Conservation (phyloP, 345 rosid species). For the Psidium friedrichsthalianum region DNA sequence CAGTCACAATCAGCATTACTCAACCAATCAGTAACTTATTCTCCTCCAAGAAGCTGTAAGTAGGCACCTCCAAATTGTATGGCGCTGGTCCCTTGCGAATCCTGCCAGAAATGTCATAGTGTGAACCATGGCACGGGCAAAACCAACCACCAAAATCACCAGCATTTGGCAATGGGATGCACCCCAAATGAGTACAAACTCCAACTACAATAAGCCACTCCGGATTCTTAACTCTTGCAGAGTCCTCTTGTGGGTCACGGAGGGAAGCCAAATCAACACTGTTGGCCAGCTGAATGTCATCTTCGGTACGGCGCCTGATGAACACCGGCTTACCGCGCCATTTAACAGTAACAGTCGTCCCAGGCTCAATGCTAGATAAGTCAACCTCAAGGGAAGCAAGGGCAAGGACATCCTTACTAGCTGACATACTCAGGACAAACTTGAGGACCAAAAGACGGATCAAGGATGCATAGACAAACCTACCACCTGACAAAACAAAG, state of each 20-base stretch:
- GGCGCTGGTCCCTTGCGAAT: conserved; percentile 64
- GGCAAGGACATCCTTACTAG: conserved; percentile 58
- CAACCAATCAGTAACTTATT: conserved; percentile 42
- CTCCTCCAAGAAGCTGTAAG: conserved; percentile 50
- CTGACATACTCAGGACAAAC: conserved; percentile 61
- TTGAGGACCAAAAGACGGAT: conserved; percentile 50
- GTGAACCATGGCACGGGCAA: conserved; percentile 63
- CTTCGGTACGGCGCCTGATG: conserved; percentile 52
- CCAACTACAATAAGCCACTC: conserved; percentile 59
- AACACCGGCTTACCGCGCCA: conserved; percentile 67
- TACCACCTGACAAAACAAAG: conserved; percentile 50
- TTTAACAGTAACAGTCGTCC: conserved; percentile 51
- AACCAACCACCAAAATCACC: conserved; percentile 65
- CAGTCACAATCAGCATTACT: background rate
- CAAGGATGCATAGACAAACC: conserved; percentile 55
- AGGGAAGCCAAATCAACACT: conserved; percentile 40
- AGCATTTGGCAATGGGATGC: conserved; percentile 56
- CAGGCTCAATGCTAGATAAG: conserved; percentile 45
- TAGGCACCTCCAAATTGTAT: conserved; percentile 51
- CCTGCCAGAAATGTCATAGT: conserved; percentile 56
- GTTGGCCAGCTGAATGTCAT: conserved; percentile 45
- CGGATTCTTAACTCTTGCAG: conserved; percentile 42
- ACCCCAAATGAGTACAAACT: conserved; percentile 58
- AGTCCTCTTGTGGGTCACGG: conserved; percentile 52
- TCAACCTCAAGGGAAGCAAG: conserved; percentile 63